Percentiles rank a stretch among this genome's conserved stretches.
These are phyloP conservation scores for Naegleria gruberi DNA, from an alignment of 208 protist genomes.

Conservation along the genomic window DNA sequence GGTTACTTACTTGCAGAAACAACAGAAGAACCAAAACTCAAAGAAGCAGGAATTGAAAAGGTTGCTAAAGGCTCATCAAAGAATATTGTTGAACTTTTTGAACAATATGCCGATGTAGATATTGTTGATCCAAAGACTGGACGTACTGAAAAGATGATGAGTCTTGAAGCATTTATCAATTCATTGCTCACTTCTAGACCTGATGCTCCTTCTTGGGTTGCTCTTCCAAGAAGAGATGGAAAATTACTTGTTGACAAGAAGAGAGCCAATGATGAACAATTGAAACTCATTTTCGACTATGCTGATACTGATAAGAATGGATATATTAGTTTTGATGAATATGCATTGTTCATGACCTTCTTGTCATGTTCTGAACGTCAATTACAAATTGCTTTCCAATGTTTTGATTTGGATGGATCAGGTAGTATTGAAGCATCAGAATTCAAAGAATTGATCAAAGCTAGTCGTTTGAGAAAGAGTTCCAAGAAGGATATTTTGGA, in stretches of 20 bases:
- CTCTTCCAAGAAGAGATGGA: constrained; percentile 15
- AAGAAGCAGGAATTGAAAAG: neutral
- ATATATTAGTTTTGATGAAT: constrained; percentile 9
- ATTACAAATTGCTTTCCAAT: constrained; percentile 4
- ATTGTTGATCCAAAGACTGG: neutral
- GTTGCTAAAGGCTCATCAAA: neutral
- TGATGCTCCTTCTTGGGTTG: neutral
- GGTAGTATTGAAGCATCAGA: neutral
- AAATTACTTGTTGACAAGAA: neutral
- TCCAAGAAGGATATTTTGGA: neutral
- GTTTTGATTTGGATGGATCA: neutral
- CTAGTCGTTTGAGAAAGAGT: neutral
- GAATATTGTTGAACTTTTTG: neutral
- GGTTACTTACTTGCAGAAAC: neutral
- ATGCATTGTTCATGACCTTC: neutral
- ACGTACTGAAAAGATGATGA: constrained; percentile 1
- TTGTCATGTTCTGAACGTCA: neutral
- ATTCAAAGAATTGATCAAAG: neutral
- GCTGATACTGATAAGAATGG: neutral
- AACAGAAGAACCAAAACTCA: neutral
- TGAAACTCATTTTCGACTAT: neutral
- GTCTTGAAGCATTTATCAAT: neutral
- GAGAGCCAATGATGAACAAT: neutral
- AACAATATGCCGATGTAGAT: neutral
- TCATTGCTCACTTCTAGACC: neutral